Evolutionary conservation across 352 stramenopile species (phyloP).

Genomic region (Phytophthora palmivora): DNA sequence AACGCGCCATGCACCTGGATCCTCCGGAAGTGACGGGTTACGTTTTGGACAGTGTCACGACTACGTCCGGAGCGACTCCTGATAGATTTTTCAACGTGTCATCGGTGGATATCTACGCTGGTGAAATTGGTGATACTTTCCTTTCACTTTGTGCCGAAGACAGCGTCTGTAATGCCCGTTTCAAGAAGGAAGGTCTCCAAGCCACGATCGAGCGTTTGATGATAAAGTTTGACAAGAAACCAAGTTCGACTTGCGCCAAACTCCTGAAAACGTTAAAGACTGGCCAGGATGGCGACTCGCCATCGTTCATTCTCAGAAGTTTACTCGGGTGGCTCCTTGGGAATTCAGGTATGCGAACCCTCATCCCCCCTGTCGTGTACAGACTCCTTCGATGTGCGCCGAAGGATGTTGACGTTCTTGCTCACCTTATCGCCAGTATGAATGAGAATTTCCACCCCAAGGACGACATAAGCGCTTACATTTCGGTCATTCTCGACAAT

Average conservation of each 20-base stretch:
- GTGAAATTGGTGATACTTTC: no score
- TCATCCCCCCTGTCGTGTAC: not conserved
- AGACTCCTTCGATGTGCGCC: not conserved
- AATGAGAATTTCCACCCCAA: not conserved
- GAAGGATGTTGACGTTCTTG: conserved; percentile 5
- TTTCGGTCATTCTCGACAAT: not conserved
- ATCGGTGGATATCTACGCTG: no score
- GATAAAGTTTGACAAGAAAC: no score
- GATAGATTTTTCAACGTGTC: no score
- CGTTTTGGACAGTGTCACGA: no score
- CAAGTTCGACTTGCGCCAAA: conserved; percentile 1
- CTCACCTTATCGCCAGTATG: not conserved
- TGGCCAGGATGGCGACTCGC: not conserved
- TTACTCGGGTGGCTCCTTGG: not conserved
- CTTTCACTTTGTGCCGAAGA: no score
- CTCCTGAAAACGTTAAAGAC: not conserved
- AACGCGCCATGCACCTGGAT: no score
- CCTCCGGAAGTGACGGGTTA: no score
- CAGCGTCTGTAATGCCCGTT: no score
- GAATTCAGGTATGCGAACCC: not conserved
- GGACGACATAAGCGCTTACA: not conserved
- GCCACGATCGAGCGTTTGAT: no score
- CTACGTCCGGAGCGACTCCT: no score
- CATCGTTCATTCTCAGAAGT: not conserved
- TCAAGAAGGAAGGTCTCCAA: no score